Evolutionary conservation across 2,329 filamentous ascomycete genomes (phyloP), one percentile per base, ranked within the genome.

Genomic region (Beauveria pseudobassiana): DNA sequence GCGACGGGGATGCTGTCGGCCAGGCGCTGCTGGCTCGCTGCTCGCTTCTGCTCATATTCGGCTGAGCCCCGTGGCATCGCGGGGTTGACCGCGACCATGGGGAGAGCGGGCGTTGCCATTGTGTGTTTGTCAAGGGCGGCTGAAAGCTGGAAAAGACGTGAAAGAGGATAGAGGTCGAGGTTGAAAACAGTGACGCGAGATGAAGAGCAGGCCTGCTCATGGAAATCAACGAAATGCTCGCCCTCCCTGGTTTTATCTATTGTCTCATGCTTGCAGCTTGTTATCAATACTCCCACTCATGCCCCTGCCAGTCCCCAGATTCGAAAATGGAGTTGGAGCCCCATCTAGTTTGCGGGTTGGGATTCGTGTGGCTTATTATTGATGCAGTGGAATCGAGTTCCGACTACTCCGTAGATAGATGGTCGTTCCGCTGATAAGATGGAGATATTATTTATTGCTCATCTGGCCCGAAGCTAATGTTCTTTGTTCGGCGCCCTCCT

Each of bases 1-100:
- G 65, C 62, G 1, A 48, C 40, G 1, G 76, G 75, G 1, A 77
- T 71, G 50, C 69, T 71, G 40, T 67, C 61, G 5, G 67, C 67
- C 28, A 77, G 73, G 1, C 69, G 67, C 26, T 70, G 61, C 3
- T 73, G 67, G 16, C 75, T 66, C 1, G 61, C 40, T 7, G 62
- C 59, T 5, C 69, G 59, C 52, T 46, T 56, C 18, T 28, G n/a
- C 38, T 62, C 59, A 16, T 62, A 62, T 8, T 24, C 52, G 7
- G 45, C 52, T 8, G 59, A 50, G 38, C 59, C 59, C 24, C 45
- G 51, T 18, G 59, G 52, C 45, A 62, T 49, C 51, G 59, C 43
- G 28, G 59, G 59, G n/a, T 45, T n/a, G 42, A 50, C 59, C 5
- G 28, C 16, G n/a, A 61, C 18, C 16, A 54, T 61, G 1, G 59